These are phyloP conservation scores for Blastomyces parvus DNA, from an alignment of 2,329 filamentous ascomycete genomes.

Conservation along the genomic window DNA sequence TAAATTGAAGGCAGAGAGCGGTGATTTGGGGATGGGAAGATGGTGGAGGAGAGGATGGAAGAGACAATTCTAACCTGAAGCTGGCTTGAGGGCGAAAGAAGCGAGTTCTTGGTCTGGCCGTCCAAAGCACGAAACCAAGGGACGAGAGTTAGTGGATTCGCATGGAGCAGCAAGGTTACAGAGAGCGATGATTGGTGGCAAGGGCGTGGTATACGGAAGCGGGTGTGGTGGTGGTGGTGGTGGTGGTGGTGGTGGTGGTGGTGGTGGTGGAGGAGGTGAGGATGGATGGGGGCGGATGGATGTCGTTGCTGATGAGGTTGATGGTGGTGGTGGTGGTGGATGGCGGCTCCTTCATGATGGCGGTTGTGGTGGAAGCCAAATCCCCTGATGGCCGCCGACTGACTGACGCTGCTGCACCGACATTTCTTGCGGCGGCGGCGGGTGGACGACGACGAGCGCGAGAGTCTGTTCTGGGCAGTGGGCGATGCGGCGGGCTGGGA, in stretches of 20 bases:
- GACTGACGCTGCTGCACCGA: too few species aligned
- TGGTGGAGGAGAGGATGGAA: not conserved
- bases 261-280: not conserved
- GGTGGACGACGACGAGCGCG: too few species aligned
- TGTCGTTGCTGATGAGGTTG: not conserved
- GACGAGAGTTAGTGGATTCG: not conserved
- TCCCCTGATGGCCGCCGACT: too few species aligned
- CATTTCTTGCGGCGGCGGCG: too few species aligned
- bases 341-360: not conserved
- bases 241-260: not conserved
- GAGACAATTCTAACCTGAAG: not conserved
- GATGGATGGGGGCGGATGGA: not conserved
- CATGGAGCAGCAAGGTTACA: constrained; percentile 1
- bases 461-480: too few species aligned
- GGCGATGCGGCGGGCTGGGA: too few species aligned
- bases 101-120: not conserved
- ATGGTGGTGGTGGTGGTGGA: not conserved
- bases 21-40: too few species aligned
- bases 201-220: not conserved
- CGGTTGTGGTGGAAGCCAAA: too few species aligned
- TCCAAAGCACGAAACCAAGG: constrained; percentile 4
- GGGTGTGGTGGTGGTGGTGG: not conserved
- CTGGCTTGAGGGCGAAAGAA: not conserved
- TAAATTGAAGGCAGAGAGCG: not conserved
- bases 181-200: constrained; percentile 3